phyloP scores from a whole-genome alignment of 441 rosid genomes.

The Viola pubescens region DNA sequence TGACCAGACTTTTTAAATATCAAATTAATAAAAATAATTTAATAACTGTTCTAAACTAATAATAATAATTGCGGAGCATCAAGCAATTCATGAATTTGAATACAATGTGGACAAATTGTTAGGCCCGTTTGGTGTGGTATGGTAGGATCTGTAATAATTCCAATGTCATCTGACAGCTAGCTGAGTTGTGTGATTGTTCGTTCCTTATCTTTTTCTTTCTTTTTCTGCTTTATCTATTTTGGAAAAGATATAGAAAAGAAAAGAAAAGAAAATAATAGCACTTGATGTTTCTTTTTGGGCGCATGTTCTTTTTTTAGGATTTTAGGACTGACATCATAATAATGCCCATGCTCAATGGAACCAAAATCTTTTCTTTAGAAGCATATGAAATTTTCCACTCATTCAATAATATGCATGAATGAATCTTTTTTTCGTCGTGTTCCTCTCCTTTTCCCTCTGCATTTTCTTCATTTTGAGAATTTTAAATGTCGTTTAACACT shows the following conservation, averaged over 20 bases:
- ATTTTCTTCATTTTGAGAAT: no score
- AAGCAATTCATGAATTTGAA: not conserved
- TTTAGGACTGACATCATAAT: conserved; percentile 14
- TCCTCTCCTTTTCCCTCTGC: no score
- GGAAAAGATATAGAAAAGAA: not conserved
- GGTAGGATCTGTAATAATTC: not conserved
- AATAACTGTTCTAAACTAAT: not conserved
- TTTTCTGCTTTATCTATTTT: no score
- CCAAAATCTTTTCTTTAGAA: conserved; percentile 4
- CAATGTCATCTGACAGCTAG: conserved; percentile 10
- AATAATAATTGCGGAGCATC: not conserved
- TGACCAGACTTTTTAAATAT: not conserved
- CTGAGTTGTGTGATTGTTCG: conserved; percentile 11
- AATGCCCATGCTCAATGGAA: conserved; percentile 23
- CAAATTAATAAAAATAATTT: not conserved
- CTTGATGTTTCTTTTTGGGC: conserved; percentile 1
- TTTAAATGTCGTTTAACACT: no score
- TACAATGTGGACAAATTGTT: not conserved
- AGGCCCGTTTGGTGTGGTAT: not conserved
- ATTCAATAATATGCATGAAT: not conserved
- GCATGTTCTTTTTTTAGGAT: conserved; percentile 3
- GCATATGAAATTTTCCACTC: not conserved
- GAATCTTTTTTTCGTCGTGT: no score
- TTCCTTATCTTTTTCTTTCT: no score
- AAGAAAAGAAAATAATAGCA: not conserved